phyloP scores from a whole-genome alignment of 768 basidiomycete genomes.

The Rhodotorula kratochvilovae region DNA sequence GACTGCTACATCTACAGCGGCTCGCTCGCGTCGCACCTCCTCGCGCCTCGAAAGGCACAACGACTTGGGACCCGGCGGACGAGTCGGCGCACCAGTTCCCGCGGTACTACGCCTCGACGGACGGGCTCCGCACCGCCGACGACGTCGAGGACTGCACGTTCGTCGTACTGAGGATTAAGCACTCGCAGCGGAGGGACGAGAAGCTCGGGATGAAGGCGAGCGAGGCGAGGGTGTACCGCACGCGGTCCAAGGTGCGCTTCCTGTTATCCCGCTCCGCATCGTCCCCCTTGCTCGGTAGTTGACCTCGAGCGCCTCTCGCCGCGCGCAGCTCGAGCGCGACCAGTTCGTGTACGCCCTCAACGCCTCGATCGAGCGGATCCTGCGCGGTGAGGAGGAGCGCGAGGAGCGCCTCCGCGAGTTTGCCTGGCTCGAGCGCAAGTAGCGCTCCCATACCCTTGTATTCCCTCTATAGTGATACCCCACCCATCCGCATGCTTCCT shows the following conservation, averaged over 20 bases:
- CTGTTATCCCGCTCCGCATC: no score
- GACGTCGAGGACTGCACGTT: slow-evolving; percentile 82
- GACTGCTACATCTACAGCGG: slow-evolving; percentile 86
- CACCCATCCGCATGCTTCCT: no score
- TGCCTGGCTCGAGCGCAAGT: slow-evolving; percentile 17
- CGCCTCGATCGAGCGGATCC: slow-evolving; percentile 77
- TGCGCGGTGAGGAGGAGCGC: slow-evolving; percentile 59
- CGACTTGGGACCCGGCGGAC: slow-evolving; percentile 38
- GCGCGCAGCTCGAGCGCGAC: slow-evolving; percentile 64
- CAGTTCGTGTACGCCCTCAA: slow-evolving; percentile 93
- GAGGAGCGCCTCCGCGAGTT: slow-evolving; percentile 64
- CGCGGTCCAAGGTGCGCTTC: slow-evolving; percentile 62
- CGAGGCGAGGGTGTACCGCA: slow-evolving; percentile 62
- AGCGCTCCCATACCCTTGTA: not conserved
- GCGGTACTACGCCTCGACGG: slow-evolving; percentile 64
- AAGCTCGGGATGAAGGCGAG: slow-evolving; percentile 59
- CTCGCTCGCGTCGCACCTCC: slow-evolving; percentile 58
- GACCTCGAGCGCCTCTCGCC: no score
- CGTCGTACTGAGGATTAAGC: slow-evolving; percentile 54
- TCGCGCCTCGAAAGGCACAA: slow-evolving; percentile 53
- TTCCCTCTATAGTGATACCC: no score
- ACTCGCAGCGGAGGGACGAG: slow-evolving; percentile 15
- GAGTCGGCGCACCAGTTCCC: slow-evolving; percentile 49
- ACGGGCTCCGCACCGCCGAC: slow-evolving; percentile 84
- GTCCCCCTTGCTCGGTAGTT: not conserved